Conservation (phyloP, 1,139 yeast genomes). For the Yamadazyma diospyri region DNA sequence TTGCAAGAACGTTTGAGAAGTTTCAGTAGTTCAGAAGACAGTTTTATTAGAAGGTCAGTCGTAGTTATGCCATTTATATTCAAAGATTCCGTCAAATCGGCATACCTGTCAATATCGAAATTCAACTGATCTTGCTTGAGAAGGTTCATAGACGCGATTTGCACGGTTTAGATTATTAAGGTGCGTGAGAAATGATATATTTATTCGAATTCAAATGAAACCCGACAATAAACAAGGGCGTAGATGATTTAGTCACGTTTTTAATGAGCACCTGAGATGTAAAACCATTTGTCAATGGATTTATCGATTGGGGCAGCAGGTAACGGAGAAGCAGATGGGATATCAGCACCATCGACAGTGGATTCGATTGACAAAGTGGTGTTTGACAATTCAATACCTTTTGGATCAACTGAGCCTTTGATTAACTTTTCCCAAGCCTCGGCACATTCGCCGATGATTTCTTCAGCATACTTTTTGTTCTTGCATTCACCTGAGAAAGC, state of each 20-base stretch:
- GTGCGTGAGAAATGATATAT: no score
- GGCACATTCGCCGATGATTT: conserved; percentile 69
- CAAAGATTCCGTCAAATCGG: conserved; percentile 9
- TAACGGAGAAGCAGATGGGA: conserved; percentile 68
- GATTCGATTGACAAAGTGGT: conserved; percentile 64
- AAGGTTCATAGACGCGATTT: conserved; percentile 9
- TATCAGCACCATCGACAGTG: conserved; percentile 44
- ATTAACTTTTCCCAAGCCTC: conserved; percentile 75
- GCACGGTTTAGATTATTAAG: conserved; percentile 12
- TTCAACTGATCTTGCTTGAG: conserved; percentile 8
- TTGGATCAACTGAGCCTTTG: conserved; percentile 48
- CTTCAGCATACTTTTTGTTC: conserved; percentile 66
- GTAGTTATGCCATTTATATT: conserved; percentile 15
- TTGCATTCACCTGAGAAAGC: conserved; percentile 82
- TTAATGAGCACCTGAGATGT: conserved; percentile 79
- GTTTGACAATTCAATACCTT: conserved; percentile 65
- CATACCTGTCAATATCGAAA: conserved; percentile 8
- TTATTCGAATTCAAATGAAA: no score
- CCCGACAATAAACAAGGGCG: no score
- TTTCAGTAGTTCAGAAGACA: conserved; percentile 29
- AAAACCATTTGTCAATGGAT: conserved; percentile 98
- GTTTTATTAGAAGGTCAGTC: conserved; percentile 14
- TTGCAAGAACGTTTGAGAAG: conserved; percentile 43
- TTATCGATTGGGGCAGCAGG: conserved; percentile 95
- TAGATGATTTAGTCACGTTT: background rate